Evolutionary conservation across 768 basidiomycete genomes (phyloP).

Genomic region (Leccinum aurantiacum): DNA sequence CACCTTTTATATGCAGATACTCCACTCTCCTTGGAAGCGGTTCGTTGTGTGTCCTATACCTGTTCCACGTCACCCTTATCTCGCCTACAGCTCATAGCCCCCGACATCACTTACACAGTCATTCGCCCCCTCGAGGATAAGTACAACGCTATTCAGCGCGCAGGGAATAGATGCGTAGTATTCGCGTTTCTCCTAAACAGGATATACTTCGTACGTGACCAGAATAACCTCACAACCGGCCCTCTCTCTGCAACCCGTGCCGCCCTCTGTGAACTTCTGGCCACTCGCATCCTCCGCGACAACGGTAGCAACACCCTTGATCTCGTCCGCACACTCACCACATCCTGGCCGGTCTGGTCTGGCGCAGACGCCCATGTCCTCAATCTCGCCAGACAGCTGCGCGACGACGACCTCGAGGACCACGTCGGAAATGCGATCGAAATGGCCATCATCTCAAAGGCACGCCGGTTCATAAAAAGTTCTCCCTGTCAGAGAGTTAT

Average conservation of each 20-base stretch:
- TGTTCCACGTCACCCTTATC: conserved; percentile 10
- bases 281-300: conserved; percentile 73
- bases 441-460: conserved; percentile 83
- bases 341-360: conserved; percentile 77
- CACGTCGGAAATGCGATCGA: conserved; percentile 91
- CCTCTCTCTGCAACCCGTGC: conserved; percentile 76
- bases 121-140: conserved; percentile 86
- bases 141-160: conserved; percentile 68
- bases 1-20: conserved; percentile 55
- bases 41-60: conserved; percentile 35
- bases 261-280: conserved; percentile 85
- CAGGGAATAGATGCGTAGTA: conserved; percentile 79
- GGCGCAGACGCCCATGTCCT: conserved; percentile 67
- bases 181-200: conserved; percentile 90
- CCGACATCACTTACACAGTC: conserved; percentile 90
- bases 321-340: conserved; percentile 70
- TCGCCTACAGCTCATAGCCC: conserved; percentile 61
- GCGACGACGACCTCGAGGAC: conserved; percentile 72
- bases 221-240: conserved; percentile 59
- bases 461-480: conserved; percentile 88
- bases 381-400: conserved; percentile 56
- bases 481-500: conserved; percentile 90
- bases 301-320: conserved; percentile 68
- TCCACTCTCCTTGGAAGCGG: conserved; percentile 78
- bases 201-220: conserved; percentile 80